Evolutionary conservation across 495 filamentous ascomycete species (phyloP).

Genomic region (Aspergillus saccharolyticus): DNA sequence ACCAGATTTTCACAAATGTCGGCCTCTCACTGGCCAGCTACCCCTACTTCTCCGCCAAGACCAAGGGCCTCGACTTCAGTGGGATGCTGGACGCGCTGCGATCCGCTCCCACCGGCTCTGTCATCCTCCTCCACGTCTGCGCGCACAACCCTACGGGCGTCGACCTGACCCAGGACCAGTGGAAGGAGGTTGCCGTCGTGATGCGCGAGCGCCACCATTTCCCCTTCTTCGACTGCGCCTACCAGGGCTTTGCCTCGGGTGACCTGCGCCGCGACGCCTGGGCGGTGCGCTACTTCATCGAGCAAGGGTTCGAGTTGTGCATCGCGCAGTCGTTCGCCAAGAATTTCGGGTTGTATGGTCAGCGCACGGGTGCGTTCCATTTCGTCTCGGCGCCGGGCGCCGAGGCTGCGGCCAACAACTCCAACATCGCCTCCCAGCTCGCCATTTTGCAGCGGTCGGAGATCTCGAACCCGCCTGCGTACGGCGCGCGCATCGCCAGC

Average conservation of each 20-base stretch:
- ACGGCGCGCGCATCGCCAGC: constrained; percentile 84
- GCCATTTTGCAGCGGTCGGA: constrained; percentile 94
- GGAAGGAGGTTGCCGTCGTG: constrained; percentile 77
- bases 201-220: constrained; percentile 76
- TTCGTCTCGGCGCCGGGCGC: constrained; percentile 72
- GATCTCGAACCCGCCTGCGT: constrained; percentile 93
- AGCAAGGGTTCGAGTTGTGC: constrained; percentile 91
- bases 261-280: constrained; percentile 79
- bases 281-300: constrained; percentile 88
- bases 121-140: constrained; percentile 93
- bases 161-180: constrained; percentile 90
- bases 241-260: constrained; percentile 97
- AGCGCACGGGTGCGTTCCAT: constrained; percentile 96
- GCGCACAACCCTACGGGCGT: constrained; percentile 98
- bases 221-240: constrained; percentile 98
- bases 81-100: constrained; percentile 71
- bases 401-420: constrained; percentile 57
- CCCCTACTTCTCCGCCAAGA: constrained; percentile 85
- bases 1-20: constrained; percentile 97
- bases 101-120: constrained; percentile 65
- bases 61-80: constrained; percentile 84
- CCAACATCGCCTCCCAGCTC: constrained; percentile 74
- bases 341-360: constrained; percentile 97
- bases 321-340: constrained; percentile 97
- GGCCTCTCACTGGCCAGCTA: constrained; percentile 71